Conservation (phyloP, 2,329 filamentous ascomycete species). For the Fusarium sp. region DNA sequence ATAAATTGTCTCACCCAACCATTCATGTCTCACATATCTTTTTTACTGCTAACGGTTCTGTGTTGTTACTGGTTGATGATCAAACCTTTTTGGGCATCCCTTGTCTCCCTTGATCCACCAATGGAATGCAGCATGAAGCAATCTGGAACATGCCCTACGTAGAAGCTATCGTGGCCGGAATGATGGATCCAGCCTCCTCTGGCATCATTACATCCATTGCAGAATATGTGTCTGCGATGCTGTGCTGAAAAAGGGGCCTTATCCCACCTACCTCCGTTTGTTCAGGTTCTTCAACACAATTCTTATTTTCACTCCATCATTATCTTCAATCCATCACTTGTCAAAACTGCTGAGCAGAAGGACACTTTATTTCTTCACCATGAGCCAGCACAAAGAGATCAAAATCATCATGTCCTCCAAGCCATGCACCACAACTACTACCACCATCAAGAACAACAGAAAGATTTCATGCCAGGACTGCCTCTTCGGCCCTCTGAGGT, state of each 20-base stretch:
- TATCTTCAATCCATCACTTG: background rate
- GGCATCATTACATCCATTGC: background rate
- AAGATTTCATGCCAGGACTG: conserved; percentile 17
- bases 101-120: conserved; percentile 26
- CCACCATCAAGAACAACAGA: background rate
- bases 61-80: background rate
- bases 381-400: conserved; percentile 24
- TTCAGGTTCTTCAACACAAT: background rate
- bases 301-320: background rate
- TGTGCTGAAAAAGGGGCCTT: conserved; percentile 25
- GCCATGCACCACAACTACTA: background rate
- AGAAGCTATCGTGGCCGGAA: conserved; percentile 21
- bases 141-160: conserved; percentile 14
- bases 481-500: conserved; percentile 22
- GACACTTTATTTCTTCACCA: background rate
- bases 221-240: background rate
- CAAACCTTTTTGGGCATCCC: background rate
- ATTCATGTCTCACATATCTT: background rate
- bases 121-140: conserved; percentile 24
- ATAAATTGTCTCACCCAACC: background rate
- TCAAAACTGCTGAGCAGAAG: conserved; percentile 14
- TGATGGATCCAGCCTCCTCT: conserved; percentile 26
- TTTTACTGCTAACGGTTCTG: background rate
- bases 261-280: background rate
- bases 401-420: conserved; percentile 25